phyloP scores from a whole-genome alignment of 208 protist genomes.

The Crithidia sp. region DNA sequence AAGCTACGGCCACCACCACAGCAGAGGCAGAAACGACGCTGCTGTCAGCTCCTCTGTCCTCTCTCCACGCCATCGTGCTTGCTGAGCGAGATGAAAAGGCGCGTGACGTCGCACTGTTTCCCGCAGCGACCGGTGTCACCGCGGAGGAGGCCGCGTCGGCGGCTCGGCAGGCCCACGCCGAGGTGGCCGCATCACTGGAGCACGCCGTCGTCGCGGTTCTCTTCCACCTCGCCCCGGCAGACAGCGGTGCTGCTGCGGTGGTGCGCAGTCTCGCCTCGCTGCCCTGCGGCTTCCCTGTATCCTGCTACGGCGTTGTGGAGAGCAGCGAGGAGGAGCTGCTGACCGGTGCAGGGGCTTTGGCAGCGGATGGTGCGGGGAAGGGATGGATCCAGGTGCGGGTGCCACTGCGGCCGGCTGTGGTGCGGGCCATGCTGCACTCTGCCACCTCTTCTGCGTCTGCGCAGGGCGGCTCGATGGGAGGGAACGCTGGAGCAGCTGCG shows the following conservation, averaged over 20 bases:
- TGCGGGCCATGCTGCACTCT: constrained; percentile 30
- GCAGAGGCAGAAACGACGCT: constrained; percentile 29
- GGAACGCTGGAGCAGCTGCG: neutral
- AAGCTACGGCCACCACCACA: neutral
- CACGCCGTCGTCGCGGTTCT: constrained; percentile 78
- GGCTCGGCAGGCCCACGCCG: constrained; percentile 23
- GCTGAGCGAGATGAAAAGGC: constrained; percentile 42
- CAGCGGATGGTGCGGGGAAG: neutral
- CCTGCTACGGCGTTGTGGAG: constrained; percentile 84
- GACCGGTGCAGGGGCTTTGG: neutral
- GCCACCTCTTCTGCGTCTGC: neutral
- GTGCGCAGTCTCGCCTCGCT: constrained; percentile 50
- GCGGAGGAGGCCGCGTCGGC: neutral
- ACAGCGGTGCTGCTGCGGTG: neutral
- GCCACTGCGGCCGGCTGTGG: constrained; percentile 45
- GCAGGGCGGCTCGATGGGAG: neutral
- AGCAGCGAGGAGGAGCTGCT: constrained; percentile 66
- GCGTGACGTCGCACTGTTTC: constrained; percentile 19
- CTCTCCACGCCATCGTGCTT: constrained; percentile 36
- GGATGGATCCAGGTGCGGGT: constrained; percentile 60
- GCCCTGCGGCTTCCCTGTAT: constrained; percentile 61
- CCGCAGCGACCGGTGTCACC: neutral
- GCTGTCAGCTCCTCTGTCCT: constrained; percentile 27
- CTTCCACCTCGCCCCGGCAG: constrained; percentile 22
- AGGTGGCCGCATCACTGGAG: constrained; percentile 70